phyloP scores from a whole-genome alignment of 2,329 filamentous ascomycete genomes.

The Periconia sp. region DNA sequence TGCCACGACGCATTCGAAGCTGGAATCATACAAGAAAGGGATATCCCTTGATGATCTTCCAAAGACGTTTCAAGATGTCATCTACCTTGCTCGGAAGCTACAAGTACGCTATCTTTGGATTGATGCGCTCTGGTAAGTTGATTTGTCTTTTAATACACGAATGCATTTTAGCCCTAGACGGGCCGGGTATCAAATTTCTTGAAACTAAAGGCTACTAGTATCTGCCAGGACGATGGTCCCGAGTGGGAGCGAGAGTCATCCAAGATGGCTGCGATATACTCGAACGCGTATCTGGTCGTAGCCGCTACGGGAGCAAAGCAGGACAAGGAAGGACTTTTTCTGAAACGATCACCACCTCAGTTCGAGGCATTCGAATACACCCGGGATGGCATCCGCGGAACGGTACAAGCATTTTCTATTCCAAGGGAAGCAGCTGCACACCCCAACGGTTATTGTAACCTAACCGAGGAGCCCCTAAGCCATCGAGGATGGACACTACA shows the following conservation, averaged over 20 bases:
- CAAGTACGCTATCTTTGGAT: slow-evolving; percentile 29
- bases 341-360: not conserved
- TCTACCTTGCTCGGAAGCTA: slow-evolving; percentile 20
- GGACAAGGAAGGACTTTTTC: slow-evolving; percentile 6
- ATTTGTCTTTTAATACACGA: not conserved
- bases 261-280: slow-evolving; percentile 16
- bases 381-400: not conserved
- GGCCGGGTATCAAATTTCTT: too few species aligned
- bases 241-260: slow-evolving; percentile 21
- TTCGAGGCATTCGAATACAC: slow-evolving; percentile 4
- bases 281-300: slow-evolving; percentile 12
- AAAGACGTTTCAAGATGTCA: slow-evolving; percentile 26
- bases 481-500: slow-evolving; percentile 20
- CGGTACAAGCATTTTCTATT: slow-evolving; percentile 5
- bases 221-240: slow-evolving; percentile 12
- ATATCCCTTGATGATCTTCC: slow-evolving; percentile 19
- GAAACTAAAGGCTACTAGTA: slow-evolving; percentile 5
- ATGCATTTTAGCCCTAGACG: too few species aligned
- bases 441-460: not conserved
- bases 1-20: slow-evolving; percentile 4
- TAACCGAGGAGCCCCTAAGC: slow-evolving; percentile 10
- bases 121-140: slow-evolving; percentile 21
- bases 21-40: slow-evolving; percentile 8
- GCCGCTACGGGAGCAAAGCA: slow-evolving; percentile 10
- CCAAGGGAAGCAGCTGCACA: not conserved